A percentile compares a stretch with the other conserved stretches of the same genome.
Evolutionary conservation across 768 basidiomycete species (phyloP).

Genomic region (Leccinum sublutescens): DNA sequence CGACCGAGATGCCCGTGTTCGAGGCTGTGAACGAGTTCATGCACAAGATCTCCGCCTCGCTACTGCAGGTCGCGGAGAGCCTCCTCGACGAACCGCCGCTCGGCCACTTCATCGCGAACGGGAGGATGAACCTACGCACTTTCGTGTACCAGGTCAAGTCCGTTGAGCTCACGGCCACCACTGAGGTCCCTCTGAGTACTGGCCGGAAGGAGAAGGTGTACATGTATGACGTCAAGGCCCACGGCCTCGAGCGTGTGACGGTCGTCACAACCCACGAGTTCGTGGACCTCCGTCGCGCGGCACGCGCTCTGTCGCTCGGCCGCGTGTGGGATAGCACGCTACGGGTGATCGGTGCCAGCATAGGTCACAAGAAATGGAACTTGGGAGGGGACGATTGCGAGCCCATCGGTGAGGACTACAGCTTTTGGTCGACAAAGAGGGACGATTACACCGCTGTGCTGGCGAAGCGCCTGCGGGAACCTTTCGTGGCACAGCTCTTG

Average conservation of each 20-base stretch:
- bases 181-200: slow-evolving; percentile 1
- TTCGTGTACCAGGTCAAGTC: slow-evolving; percentile 25
- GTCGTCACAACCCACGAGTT: slow-evolving; percentile 16
- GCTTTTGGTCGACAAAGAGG: slow-evolving; percentile 17
- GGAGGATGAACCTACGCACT: slow-evolving; percentile 27
- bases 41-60: slow-evolving; percentile 13
- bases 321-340: slow-evolving; percentile 28
- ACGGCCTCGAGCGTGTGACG: slow-evolving; percentile 14
- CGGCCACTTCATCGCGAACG: slow-evolving; percentile 31
- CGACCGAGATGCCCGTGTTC: slow-evolving; percentile 8
- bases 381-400: slow-evolving; percentile 2
- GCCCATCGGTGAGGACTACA: background rate
- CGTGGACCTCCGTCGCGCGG: background rate
- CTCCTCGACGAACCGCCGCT: slow-evolving; percentile 25
- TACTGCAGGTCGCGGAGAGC: slow-evolving; percentile 17
- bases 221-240: slow-evolving; percentile 23
- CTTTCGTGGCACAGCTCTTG: slow-evolving; percentile 25
- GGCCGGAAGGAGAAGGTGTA: slow-evolving; percentile 11
- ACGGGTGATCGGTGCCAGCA: slow-evolving; percentile 1
- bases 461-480: slow-evolving; percentile 18
- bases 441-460: slow-evolving; percentile 7
- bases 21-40: slow-evolving; percentile 15
- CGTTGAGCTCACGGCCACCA: slow-evolving; percentile 6
- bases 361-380: background rate
- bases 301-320: slow-evolving; percentile 14